These are phyloP conservation scores for Aspergillus saccharolyticus DNA, from an alignment of 495 filamentous ascomycete genomes.

Conservation along the genomic window DNA sequence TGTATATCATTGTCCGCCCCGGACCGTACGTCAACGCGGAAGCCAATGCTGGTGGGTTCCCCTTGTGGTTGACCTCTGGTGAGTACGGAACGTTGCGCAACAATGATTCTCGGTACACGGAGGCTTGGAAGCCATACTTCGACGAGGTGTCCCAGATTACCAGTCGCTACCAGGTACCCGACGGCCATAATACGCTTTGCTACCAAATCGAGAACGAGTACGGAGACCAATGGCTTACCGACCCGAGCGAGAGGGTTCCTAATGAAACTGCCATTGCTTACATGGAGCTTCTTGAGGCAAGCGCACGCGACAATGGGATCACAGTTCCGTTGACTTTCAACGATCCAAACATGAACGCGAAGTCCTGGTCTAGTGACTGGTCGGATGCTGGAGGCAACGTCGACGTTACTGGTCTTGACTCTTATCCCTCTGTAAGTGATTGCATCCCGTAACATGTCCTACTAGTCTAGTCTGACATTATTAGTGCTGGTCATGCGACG, in stretches of 20 bases:
- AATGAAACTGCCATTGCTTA: conserved; percentile 48
- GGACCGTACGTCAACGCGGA: conserved; percentile 48
- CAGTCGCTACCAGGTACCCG: conserved; percentile 48
- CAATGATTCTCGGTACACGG: conserved; percentile 53
- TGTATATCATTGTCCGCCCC: conserved; percentile 36
- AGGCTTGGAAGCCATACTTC: conserved; percentile 48
- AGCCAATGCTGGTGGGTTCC: conserved; percentile 53
- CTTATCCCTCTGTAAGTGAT: conserved; percentile 47
- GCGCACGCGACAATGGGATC: conserved; percentile 49
- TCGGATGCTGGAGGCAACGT: conserved; percentile 50
- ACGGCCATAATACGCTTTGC: conserved; percentile 50
- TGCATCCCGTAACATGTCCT: no score
- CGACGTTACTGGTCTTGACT: conserved; percentile 53
- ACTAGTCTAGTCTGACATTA: conserved; percentile 1
- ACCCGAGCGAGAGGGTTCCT: conserved; percentile 33
- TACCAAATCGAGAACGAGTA: conserved; percentile 63
- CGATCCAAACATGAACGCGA: conserved; percentile 47
- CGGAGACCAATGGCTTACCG: conserved; percentile 49
- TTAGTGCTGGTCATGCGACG: conserved; percentile 55
- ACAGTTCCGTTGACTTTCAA: conserved; percentile 51
- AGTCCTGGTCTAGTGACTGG: conserved; percentile 53
- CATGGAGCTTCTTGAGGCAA: conserved; percentile 50
- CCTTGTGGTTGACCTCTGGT: conserved; percentile 59
- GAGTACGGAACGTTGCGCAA: conserved; percentile 53
- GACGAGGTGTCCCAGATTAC: conserved; percentile 45